Evolutionary conservation across 106 monocot species (phyloP).

Genomic region (Dendrobium officinale): DNA sequence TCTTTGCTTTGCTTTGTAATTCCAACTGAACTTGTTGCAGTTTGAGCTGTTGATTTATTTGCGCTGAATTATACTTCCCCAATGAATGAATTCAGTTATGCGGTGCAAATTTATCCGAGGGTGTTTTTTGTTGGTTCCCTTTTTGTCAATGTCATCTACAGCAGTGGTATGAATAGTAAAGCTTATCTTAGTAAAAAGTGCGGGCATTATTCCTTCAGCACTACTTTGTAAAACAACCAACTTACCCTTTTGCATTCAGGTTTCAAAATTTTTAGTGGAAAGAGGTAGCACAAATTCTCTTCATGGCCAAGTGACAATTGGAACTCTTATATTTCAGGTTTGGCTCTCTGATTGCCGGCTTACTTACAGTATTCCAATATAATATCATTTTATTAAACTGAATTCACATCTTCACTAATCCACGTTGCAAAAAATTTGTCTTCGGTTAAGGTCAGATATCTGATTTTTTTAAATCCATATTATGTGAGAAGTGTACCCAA

Average conservation of each 20-base stretch:
- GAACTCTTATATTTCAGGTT: conserved; percentile 99
- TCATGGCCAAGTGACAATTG: conserved; percentile 95
- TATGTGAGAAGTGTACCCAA: not conserved
- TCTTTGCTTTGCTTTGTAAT: not conserved
- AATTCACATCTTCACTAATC: not conserved
- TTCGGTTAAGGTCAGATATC: not conserved
- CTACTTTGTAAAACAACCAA: not conserved
- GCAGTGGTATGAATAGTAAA: conserved; percentile 64
- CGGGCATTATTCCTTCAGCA: not conserved
- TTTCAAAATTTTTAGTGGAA: conserved; percentile 91
- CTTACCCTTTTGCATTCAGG: conserved; percentile 32
- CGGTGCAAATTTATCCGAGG: conserved; percentile 86
- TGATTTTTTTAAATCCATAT: not conserved
- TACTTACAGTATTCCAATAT: not conserved
- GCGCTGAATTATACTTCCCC: not conserved
- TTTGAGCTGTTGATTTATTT: not conserved
- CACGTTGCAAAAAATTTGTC: not conserved
- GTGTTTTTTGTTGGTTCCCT: conserved; percentile 82
- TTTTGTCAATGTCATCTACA: conserved; percentile 98
- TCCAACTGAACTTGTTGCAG: not conserved
- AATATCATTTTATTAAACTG: not conserved
- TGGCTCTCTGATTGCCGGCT: conserved; percentile 2
- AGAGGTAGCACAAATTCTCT: conserved; percentile 62
- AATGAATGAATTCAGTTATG: conserved; percentile 49
- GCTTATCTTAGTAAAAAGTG: not conserved